Evolutionary conservation across 2,329 filamentous ascomycete genomes (phyloP), one percentile per base, ranked within the genome.

Genomic region (Penicillium glabrum): DNA sequence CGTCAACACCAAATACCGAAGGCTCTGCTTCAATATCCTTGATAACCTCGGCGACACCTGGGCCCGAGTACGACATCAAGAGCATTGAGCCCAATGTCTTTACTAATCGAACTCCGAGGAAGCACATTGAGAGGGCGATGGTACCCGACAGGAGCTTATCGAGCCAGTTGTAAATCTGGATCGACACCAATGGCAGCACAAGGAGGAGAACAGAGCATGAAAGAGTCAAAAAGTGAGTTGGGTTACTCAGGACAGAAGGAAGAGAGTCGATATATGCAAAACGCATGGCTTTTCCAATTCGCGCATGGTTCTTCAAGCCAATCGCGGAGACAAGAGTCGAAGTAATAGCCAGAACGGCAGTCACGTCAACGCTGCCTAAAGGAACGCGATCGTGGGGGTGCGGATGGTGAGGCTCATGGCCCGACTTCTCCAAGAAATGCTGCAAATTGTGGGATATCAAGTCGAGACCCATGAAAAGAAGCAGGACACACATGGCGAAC

Each of bases 381-480:
- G 87, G 85, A 8, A 93, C 85, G 16, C 84, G 81, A 31, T 86
- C 82, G 65, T 93, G 89, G 1, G 74, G 74, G 62, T 90, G 86
- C 3, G 82, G 79, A 66, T 90, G 87, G 67, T 96, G 91, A 23
- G 90, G 82, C 53, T 87, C 83, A 68, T 96, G 91, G 16, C 82
- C 82, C 14, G 88, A 87, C 21, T 85, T 81, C 75, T 97, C 93
- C 11, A 99, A 84, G n/a, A 92, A 84, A 74, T 99, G 93, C 71
- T 96, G 95, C 16, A 96, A 80, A 58, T 91, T 93, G 73, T 99
- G 95, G 41, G 91, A 96, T 59, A 99, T 89, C 48, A 99, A 85
- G 68, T 99, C 95, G 68, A 98, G 89, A 21, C 93, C 93, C 81
- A 96, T 96, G 76, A 99, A 99, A n/a, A 96, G 85, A 13, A 99